phyloP scores from a whole-genome alignment of 352 stramenopile genomes.

The Phytopythium chamaehyphon region DNA sequence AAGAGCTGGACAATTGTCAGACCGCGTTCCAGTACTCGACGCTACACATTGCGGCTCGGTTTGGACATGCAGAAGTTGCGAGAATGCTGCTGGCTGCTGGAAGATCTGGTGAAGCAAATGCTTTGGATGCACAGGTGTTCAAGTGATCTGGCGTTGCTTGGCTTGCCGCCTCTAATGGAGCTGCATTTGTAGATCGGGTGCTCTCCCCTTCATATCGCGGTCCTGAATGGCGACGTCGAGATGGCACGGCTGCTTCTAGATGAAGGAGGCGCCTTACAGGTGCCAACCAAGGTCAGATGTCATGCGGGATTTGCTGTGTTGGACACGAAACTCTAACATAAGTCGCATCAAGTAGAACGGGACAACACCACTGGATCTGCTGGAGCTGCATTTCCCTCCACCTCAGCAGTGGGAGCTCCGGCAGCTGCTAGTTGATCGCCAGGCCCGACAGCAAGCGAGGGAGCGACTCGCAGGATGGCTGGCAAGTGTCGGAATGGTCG shows the following conservation, averaged over 20 bases:
- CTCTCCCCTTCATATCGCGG: conserved; percentile 62
- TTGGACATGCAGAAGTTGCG: conserved; percentile 47
- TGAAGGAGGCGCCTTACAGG: conserved; percentile 24
- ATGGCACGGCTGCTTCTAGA: conserved; percentile 58
- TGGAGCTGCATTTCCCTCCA: conserved; percentile 3
- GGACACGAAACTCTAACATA: not conserved
- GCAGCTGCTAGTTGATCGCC: conserved; percentile 32
- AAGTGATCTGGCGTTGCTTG: not conserved
- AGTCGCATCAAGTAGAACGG: conserved; percentile 21
- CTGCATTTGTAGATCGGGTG: conserved; percentile 30
- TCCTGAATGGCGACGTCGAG: conserved; percentile 33
- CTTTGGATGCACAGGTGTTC: conserved; percentile 29
- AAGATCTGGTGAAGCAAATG: conserved; percentile 14
- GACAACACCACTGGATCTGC: conserved; percentile 53
- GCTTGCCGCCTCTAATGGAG: not conserved
- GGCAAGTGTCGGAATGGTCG: conserved; percentile 60
- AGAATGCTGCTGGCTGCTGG: conserved; percentile 32
- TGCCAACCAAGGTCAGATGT: conserved; percentile 34
- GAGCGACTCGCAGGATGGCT: conserved; percentile 59
- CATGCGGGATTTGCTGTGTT: not conserved
- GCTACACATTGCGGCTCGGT: conserved; percentile 66
- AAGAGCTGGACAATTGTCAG: no score
- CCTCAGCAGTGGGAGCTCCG: conserved; percentile 18
- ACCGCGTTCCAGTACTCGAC: conserved; percentile 62
- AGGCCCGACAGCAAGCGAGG: conserved; percentile 19